Evolutionary conservation across 176 grass and related monocot species (phyloP).

Genomic region (Elaeis guineensis): DNA sequence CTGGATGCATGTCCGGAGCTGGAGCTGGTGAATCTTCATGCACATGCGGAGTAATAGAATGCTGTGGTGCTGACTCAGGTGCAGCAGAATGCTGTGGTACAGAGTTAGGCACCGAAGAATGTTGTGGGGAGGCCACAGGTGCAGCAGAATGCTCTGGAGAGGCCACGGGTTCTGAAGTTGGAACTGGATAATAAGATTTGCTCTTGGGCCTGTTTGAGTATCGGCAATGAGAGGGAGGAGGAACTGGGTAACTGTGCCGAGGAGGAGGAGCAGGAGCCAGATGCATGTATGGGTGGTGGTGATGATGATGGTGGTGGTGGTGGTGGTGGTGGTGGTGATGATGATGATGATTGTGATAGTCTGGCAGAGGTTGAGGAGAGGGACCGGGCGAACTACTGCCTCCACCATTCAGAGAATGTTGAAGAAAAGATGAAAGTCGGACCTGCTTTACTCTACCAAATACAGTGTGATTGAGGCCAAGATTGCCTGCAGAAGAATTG

Average conservation of each 20-base stretch:
- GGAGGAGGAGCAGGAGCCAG: constrained; percentile 36
- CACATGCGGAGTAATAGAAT: constrained; percentile 24
- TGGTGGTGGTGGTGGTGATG: constrained; percentile 39
- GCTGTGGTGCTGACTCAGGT: constrained; percentile 15
- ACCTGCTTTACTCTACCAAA: constrained; percentile 90
- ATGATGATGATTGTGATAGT: constrained; percentile 26
- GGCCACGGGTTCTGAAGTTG: constrained; percentile 26
- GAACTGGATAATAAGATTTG: constrained; percentile 11
- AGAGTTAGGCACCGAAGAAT: constrained; percentile 7
- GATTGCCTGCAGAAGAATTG: constrained; percentile 78
- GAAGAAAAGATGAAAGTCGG: constrained; percentile 69
- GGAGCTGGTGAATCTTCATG: constrained; percentile 22
- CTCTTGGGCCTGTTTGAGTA: constrained; percentile 1
- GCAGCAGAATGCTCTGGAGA: constrained; percentile 34
- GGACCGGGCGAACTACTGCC: constrained; percentile 44
- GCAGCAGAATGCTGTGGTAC: background rate
- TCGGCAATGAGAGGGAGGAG: constrained; percentile 1
- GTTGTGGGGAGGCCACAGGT: no score
- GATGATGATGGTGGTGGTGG: constrained; percentile 27
- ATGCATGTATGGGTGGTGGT: constrained; percentile 14
- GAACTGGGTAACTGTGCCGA: background rate
- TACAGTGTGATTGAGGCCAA: constrained; percentile 70
- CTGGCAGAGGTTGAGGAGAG: constrained; percentile 38
- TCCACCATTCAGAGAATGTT: constrained; percentile 46
- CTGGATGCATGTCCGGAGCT: constrained; percentile 12